Base-by-base conservation (phyloP, 2,329 filamentous ascomycete species). In the Intubia oerlemansii region DNA sequence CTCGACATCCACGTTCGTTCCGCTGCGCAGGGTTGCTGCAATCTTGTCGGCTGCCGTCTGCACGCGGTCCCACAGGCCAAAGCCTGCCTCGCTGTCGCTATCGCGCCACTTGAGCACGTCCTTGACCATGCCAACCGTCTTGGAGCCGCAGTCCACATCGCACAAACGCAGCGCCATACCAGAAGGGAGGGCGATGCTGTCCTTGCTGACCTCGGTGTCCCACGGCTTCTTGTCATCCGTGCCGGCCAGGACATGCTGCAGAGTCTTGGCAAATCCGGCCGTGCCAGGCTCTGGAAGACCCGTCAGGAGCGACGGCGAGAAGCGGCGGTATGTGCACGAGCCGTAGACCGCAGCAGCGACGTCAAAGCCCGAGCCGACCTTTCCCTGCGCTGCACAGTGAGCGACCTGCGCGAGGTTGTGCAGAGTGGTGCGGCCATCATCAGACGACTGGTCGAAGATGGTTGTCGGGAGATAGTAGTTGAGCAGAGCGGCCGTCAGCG, bases 101-200 rank as follows among this genome's bases (percentile, higher is more conserved):
- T 66, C 64, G 29, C 77, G 61, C 88, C 88, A 98, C 18, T 65
- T 63, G 4, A 95, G 59, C 10, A 98, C 79, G 45, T 79, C 67
- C 54, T 85, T 91, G 21, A 93, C 88, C 88, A 98, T 95, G 10
- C 81, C 67, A 0, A 91, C 84, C 7, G 85, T 95, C 54, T 91
- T 68, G 27, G 75, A 85, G 18, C 88, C 88, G 45, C 84, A 92
- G 46, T 90, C 80, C 6, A 98, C 88, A 45, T 98, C 88, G 44
- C 82, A 92, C 74, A 98, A 88, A 34, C 90, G 66, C 39, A 95
- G 58, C 15, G 75, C 65, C 39, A 91, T 54, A 1, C 79, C 80
- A 1, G 49, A 42, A 0, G 85, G 84, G 33, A 95, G 59, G 34
- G 59, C 62, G 29, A 85, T 69, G 11, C 59, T 64, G 5, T 72